Conservation (phyloP, 768 basidiomycete genomes). For the Ramaria sp. region DNA sequence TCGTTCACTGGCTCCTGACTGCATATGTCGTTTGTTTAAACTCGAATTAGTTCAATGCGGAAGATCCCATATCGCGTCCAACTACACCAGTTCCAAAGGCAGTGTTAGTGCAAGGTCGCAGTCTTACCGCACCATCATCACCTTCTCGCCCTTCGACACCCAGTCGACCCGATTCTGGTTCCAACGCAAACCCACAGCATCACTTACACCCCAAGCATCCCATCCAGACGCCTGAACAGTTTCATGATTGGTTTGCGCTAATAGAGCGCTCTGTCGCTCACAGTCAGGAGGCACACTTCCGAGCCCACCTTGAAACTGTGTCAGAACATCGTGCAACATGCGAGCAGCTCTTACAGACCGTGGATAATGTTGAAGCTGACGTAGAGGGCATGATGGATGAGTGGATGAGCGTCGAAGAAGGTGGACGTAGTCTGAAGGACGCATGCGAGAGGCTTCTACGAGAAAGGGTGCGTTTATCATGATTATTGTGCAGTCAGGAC, state of each 20-base stretch:
- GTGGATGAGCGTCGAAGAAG: slow-evolving; percentile 83
- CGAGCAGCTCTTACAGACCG: slow-evolving; percentile 56
- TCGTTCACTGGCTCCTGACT: slow-evolving; percentile 12
- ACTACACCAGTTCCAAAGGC: slow-evolving; percentile 29
- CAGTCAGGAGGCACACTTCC: slow-evolving; percentile 88
- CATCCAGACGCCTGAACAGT: slow-evolving; percentile 87
- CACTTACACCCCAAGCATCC: slow-evolving; percentile 61
- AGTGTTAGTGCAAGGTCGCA: neutral
- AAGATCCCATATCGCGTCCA: slow-evolving; percentile 34
- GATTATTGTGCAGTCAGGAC: neutral
- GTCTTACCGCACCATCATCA: neutral
- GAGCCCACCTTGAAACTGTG: slow-evolving; percentile 71
- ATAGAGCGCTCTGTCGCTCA: slow-evolving; percentile 87
- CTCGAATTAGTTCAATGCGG: slow-evolving; percentile 28
- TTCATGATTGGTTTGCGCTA: slow-evolving; percentile 92
- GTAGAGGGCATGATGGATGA: slow-evolving; percentile 75
- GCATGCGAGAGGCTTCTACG: slow-evolving; percentile 85
- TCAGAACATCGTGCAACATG: slow-evolving; percentile 69
- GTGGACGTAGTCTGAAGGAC: slow-evolving; percentile 83
- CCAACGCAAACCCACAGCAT: slow-evolving; percentile 1
- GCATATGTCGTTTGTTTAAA: neutral
- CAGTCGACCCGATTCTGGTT: neutral
- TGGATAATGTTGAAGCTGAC: slow-evolving; percentile 63
- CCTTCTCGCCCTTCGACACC: slow-evolving; percentile 21
- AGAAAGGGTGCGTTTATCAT: slow-evolving; percentile 57